A percentile compares a stretch with the other conserved stretches of the same genome.
These are phyloP conservation scores for Pythium rhizo-oryzae DNA, from an alignment of 352 stramenopile genomes.

Conservation along the genomic window DNA sequence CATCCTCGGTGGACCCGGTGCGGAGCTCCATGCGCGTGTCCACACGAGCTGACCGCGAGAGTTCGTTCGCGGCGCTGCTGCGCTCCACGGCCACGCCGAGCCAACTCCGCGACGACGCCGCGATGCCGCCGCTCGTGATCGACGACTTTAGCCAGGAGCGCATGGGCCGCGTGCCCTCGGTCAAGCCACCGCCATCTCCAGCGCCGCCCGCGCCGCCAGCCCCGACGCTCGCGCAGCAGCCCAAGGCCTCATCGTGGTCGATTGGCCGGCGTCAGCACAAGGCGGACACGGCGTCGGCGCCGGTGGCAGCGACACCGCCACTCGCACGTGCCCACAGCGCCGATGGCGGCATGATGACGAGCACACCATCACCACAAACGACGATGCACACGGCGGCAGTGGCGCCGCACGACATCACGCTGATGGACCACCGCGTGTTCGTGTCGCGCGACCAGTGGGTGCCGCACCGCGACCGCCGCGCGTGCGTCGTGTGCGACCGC, in stretches of 20 bases:
- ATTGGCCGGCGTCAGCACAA: background rate
- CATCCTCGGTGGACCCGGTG: background rate
- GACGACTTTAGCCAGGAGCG: conserved; percentile 26
- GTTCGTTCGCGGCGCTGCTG: background rate
- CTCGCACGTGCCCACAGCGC: conserved; percentile 8
- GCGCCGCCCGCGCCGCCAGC: no score
- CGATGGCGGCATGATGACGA: background rate
- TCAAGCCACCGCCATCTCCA: background rate
- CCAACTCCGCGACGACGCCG: background rate
- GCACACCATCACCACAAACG: no score
- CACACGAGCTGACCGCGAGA: background rate
- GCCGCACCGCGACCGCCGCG: conserved; percentile 42
- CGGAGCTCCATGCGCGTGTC: background rate
- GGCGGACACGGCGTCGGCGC: background rate
- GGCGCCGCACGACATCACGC: conserved; percentile 2
- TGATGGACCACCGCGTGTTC: conserved; percentile 66
- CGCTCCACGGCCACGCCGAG: background rate
- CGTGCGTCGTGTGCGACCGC: conserved; percentile 67
- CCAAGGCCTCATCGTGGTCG: conserved; percentile 7
- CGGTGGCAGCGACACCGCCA: background rate
- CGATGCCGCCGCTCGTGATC: conserved; percentile 19
- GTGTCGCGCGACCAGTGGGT: conserved; percentile 62
- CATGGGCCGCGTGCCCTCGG: conserved; percentile 12
- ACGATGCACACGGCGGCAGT: no score
- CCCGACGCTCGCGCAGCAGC: background rate